These are phyloP conservation scores for Candida coquimbonensis DNA, from an alignment of 805 yeast species.

Conservation along the genomic window DNA sequence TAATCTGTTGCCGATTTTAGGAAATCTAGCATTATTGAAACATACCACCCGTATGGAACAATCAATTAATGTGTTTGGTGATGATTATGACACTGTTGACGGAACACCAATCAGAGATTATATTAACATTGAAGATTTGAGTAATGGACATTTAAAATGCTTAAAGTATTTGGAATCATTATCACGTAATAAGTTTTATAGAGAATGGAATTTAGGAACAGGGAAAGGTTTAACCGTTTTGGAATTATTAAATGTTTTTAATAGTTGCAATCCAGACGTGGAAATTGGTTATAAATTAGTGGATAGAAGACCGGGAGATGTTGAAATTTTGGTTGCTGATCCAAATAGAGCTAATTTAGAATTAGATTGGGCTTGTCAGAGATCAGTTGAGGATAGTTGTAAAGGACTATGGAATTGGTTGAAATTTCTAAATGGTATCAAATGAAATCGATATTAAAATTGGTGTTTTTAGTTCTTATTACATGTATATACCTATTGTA, in stretches of 20 bases:
- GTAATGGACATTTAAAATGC: conserved; percentile 71
- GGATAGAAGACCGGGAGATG: conserved; percentile 71
- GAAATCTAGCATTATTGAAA: conserved; percentile 57
- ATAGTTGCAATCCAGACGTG: conserved; percentile 50
- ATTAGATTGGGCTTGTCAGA: conserved; percentile 55
- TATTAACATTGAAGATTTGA: conserved; percentile 74
- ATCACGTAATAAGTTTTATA: conserved; percentile 39
- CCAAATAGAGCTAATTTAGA: conserved; percentile 61
- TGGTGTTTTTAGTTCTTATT: too few species aligned
- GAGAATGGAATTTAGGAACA: conserved; percentile 82
- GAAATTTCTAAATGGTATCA: not conserved
- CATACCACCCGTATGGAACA: conserved; percentile 33
- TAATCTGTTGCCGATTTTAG: conserved; percentile 66
- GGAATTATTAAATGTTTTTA: conserved; percentile 61
- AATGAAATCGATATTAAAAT: too few species aligned
- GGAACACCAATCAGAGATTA: conserved; percentile 82
- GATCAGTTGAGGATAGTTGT: conserved; percentile 57
- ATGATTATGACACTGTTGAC: conserved; percentile 63
- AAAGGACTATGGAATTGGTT: conserved; percentile 70
- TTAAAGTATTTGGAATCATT: conserved; percentile 42
- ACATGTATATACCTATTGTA: too few species aligned
- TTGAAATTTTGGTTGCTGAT: conserved; percentile 64
- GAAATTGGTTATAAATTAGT: conserved; percentile 58
- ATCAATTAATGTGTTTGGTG: conserved; percentile 64
- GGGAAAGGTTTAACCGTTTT: conserved; percentile 76